phyloP scores from a whole-genome alignment of 2,329 filamentous ascomycete species.

The Myriosclerotinia duriaeana region DNA sequence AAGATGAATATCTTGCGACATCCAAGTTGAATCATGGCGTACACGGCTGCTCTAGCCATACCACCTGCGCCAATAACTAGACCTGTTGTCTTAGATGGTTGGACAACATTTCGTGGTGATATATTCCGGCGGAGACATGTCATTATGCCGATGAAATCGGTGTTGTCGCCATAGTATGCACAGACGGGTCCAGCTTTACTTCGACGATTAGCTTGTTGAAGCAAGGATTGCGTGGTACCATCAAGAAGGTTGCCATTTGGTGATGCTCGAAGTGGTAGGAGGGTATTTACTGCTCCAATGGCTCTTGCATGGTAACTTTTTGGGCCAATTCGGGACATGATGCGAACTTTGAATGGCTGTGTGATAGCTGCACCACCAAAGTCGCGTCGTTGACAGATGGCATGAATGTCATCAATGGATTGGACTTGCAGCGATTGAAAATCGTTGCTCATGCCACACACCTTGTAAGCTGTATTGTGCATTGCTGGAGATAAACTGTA shows the following conservation, averaged over 20 bases:
- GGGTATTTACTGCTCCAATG: constrained; percentile 74
- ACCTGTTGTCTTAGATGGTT: constrained; percentile 48
- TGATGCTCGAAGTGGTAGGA: constrained; percentile 63
- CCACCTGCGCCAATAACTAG: constrained; percentile 67
- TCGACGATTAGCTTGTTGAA: constrained; percentile 49
- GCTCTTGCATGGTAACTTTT: constrained; percentile 71
- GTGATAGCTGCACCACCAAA: constrained; percentile 73
- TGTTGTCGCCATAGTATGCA: constrained; percentile 75
- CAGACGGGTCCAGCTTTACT: constrained; percentile 65
- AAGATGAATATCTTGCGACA: constrained; percentile 73
- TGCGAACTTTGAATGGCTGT: constrained; percentile 72
- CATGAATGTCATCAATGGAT: constrained; percentile 61
- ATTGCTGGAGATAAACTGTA: constrained; percentile 76
- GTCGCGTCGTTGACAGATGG: constrained; percentile 61
- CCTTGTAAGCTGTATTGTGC: constrained; percentile 69
- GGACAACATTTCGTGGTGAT: constrained; percentile 68
- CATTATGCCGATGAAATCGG: constrained; percentile 77
- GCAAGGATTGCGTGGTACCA: constrained; percentile 44
- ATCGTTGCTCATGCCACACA: constrained; percentile 66
- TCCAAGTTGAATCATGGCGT: constrained; percentile 74
- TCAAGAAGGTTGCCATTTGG: constrained; percentile 48
- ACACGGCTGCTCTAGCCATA: constrained; percentile 76
- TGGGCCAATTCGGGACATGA: constrained; percentile 62
- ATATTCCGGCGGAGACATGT: constrained; percentile 70
- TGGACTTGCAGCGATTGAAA: constrained; percentile 65